Evolutionary conservation across 2,329 filamentous ascomycete genomes (phyloP), one percentile per base, ranked within the genome.

Genomic region (Aspergillus fijiensis): DNA sequence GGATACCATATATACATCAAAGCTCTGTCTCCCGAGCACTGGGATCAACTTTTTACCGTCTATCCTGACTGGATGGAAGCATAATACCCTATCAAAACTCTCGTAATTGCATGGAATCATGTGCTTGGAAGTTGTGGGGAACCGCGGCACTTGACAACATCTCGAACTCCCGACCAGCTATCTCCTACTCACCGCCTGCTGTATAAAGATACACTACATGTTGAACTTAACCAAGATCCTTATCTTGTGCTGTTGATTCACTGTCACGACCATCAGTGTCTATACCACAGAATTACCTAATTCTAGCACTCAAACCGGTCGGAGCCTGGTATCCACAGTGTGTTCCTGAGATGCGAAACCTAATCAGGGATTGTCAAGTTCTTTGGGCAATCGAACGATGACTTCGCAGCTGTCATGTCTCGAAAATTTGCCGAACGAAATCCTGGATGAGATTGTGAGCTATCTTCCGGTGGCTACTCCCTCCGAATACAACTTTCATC

Each of bases 381-480:
- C 21, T 29, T 7, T 23, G 12, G 35, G 12, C 23, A 7, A 29
- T 55, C 42, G 55, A 23, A 67, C 57, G 50, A 65, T 67, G 63
- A 57, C 66, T 54, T 50, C 50, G 52, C 58, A 25, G 55, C 51
- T 39, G 45, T 70, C 66, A 66, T 69, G 48, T 59, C 77, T 58
- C 65, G 75, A 53, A 65, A 60, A 23, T 71, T 79, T 90, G 21
- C 88, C 87, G 2, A 85, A 84, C 63, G 88, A 90, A 74, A 75
- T 90, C 50, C 74, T 88, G 23, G 71, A 81, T 55, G 78, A 84
- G 3, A 82, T 89, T 64, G 79, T 89, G 65, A 74, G 72, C n/a
- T 81, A 81, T 66, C 77, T 89, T 51, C 80, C 84, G 65, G 67
- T 67, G 0, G 70, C 77, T 2, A 79, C 84, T 10, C 81, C 82